Evolutionary conservation across 768 basidiomycete genomes (phyloP), one percentile per base, ranked within the genome.

Genomic region (Naganishia randhawae): DNA sequence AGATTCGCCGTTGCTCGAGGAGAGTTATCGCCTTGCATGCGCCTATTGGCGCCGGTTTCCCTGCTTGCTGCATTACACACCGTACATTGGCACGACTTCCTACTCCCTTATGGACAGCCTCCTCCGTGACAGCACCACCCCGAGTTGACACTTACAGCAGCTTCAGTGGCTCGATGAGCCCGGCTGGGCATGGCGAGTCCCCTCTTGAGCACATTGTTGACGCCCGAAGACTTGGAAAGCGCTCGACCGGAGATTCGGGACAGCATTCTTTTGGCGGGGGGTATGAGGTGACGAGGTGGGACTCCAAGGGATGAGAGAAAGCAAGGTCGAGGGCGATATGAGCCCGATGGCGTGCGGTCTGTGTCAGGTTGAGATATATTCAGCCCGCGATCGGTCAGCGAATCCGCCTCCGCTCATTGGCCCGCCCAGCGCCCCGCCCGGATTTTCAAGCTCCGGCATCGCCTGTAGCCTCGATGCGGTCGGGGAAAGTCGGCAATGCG

Each of bases 91-190:
- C n/a, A n/a, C n/a, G 50, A 11, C 50, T 8, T 19, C 50, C 50
- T 53, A 25, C 8, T 31, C 11, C 51, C 51, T 9, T 31, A 10
- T 42, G 41, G 10, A 10, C 19, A 10, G 41, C 41, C 11, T 31
- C 10, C 51, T 31, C 51, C 8, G 4, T 31, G 7, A 11, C 27
- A 31, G 8, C 51, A 6, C 50, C 27, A 53, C 5, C 7, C 31
- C 16, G 32, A 29, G 50, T 31, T 27, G 3, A 29, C n/a, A 75
- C 77, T 70, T 54, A 78, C 77, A 17, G 73, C 54, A n/a, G 77
- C 76, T 54, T 78, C 77, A 62, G 72, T 71, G 14, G 78, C 78
- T 48, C 73, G 65, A n/a, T 73, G 73, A 4, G 76, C 74, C 64
- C 74, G 73, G 50, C 70, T 71, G 48, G 75, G 75, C 29, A 73